Evolutionary conservation across 2,329 filamentous ascomycete species (phyloP).

Genomic region (Aspergillus flavus): DNA sequence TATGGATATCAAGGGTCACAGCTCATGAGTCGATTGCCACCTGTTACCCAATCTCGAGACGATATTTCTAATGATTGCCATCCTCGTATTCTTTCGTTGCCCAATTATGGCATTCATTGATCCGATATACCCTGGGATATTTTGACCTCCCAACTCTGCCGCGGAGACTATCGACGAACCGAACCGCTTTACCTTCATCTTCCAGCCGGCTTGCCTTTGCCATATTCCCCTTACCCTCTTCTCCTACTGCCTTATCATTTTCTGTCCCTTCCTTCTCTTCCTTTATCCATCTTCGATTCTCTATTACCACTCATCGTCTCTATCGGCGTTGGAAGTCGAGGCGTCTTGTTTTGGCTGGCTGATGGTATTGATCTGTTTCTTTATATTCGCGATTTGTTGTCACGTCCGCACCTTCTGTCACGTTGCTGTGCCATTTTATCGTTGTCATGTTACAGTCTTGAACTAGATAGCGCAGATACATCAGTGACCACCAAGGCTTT

Average conservation of each 20-base stretch:
- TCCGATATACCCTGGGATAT: constrained; percentile 12
- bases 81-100: constrained; percentile 6
- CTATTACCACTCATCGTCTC: constrained; percentile 36
- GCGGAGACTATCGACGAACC: constrained; percentile 9
- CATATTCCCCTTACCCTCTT: background rate
- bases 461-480: constrained; percentile 28
- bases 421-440: constrained; percentile 12
- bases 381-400: constrained; percentile 29
- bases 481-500: constrained; percentile 22
- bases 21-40: constrained; percentile 4
- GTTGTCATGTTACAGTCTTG: constrained; percentile 14
- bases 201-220: constrained; percentile 11
- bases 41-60: constrained; percentile 6
- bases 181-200: constrained; percentile 11
- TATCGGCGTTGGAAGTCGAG: constrained; percentile 43
- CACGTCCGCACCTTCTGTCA: constrained; percentile 12
- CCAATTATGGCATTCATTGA: constrained; percentile 10
- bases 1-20: constrained; percentile 2
- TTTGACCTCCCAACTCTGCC: constrained; percentile 7
- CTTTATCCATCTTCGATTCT: constrained; percentile 24
- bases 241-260: constrained; percentile 9
- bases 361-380: constrained; percentile 27
- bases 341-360: constrained; percentile 41
- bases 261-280: constrained; percentile 17
- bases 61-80: constrained; percentile 8